Percentiles rank a stretch among this genome's conserved stretches.
These are phyloP conservation scores for Orbilia blumenaviensis DNA, from an alignment of 2,329 filamentous ascomycete species.

Conservation along the genomic window DNA sequence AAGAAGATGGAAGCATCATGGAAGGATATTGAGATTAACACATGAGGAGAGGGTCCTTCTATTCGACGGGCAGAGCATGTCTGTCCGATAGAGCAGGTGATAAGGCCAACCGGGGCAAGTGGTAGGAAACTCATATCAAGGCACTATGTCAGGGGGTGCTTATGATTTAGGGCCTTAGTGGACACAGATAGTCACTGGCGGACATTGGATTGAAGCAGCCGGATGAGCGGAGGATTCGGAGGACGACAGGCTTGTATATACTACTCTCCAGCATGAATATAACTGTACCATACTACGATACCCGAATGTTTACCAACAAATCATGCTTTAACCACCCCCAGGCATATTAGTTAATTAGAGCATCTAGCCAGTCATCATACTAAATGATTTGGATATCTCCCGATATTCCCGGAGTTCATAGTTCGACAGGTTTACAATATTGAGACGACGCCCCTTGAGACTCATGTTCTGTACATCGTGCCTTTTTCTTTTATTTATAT, in stretches of 20 bases:
- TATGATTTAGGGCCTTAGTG: background rate
- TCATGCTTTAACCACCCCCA: too few relatives aligned
- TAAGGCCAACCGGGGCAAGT: background rate
- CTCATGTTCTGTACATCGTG: background rate
- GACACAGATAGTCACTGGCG: background rate
- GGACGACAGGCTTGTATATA: slow-evolving; percentile 11
- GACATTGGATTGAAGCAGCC: background rate
- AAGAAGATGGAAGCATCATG: slow-evolving; percentile 79
- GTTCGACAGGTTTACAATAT: too few relatives aligned
- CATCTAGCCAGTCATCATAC: too few relatives aligned
- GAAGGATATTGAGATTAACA: slow-evolving; percentile 66
- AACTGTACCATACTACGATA: slow-evolving; percentile 14
- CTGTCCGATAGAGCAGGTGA: too few relatives aligned
- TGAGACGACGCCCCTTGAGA: too few relatives aligned
- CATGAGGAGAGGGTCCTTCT: background rate
- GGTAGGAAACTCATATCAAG: background rate
- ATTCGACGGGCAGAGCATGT: background rate
- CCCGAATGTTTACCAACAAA: background rate
- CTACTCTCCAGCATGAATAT: slow-evolving; percentile 8
- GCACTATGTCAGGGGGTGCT: background rate
- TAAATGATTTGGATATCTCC: too few relatives aligned
- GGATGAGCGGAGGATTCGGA: slow-evolving; percentile 2
- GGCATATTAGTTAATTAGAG: background rate
- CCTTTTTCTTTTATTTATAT: slow-evolving; percentile 9
- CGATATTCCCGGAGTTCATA: too few relatives aligned